Conservation (phyloP, 345 rosid genomes). For the Arabis alpina region DNA sequence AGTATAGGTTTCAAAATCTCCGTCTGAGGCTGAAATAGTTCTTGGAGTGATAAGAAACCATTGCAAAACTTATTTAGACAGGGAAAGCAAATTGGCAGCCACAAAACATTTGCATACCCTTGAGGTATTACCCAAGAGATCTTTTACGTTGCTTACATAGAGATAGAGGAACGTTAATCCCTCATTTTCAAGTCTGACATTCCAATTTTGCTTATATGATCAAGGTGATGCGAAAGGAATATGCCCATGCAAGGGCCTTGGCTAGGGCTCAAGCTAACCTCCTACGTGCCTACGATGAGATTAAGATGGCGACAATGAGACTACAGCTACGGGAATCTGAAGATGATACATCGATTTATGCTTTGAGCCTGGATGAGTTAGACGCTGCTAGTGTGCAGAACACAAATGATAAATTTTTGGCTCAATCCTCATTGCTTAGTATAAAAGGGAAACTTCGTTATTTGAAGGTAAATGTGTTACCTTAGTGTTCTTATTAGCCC, state of each 20-base stretch:
- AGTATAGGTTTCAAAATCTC: conserved; percentile 84
- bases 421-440: conserved; percentile 60
- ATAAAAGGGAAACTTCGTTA: conserved; percentile 89
- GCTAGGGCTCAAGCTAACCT: conserved; percentile 84
- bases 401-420: conserved; percentile 78
- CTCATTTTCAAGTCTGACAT: conserved; percentile 39
- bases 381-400: conserved; percentile 73
- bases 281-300: conserved; percentile 86
- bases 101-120: conserved; percentile 72
- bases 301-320: conserved; percentile 91
- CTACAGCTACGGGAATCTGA: conserved; percentile 77
- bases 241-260: conserved; percentile 75
- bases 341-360: conserved; percentile 73
- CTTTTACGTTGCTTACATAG: conserved; percentile 7
- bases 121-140: conserved; percentile 58
- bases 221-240: conserved; percentile 91
- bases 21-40: conserved; percentile 83
- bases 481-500: no score
- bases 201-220: conserved; percentile 25
- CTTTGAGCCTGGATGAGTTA: conserved; percentile 73
- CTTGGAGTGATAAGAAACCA: conserved; percentile 85
- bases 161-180: no score
- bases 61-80: conserved; percentile 69
- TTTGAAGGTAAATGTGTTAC: conserved; percentile 87
- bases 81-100: conserved; percentile 60